Evolutionary conservation across 2,329 filamentous ascomycete genomes (phyloP).

Genomic region (Pyrenochaeta sp.): DNA sequence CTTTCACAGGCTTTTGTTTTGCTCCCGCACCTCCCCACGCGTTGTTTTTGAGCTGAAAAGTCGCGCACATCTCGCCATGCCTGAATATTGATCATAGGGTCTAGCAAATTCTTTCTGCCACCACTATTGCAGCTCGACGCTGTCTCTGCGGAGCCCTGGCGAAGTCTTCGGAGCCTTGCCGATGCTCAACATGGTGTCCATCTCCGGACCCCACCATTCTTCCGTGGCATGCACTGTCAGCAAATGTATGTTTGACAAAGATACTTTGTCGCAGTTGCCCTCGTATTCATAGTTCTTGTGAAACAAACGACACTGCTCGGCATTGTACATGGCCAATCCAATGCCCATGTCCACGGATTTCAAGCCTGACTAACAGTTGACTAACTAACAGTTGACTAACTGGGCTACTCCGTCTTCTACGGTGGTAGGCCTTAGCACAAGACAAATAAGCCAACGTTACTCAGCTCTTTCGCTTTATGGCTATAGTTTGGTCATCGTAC

Average conservation of each 20-base stretch:
- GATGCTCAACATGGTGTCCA: background rate
- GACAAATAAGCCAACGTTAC: constrained; percentile 16
- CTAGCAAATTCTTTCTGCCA: background rate
- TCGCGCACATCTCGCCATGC: background rate
- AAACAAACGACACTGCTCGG: background rate
- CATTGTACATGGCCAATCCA: constrained; percentile 3
- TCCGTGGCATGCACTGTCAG: constrained; percentile 36
- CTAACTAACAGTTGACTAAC: background rate
- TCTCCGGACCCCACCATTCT: background rate
- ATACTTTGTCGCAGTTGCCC: background rate
- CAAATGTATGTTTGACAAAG: constrained; percentile 35
- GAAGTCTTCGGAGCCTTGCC: background rate
- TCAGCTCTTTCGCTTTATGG: constrained; percentile 17
- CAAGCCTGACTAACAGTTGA: constrained; percentile 6
- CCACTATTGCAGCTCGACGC: background rate
- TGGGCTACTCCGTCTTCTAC: too few species aligned
- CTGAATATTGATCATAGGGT: background rate
- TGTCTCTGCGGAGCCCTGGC: too few species aligned
- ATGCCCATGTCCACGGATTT: background rate
- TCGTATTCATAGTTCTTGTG: constrained; percentile 1
- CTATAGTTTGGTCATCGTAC: background rate
- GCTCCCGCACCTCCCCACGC: constrained; percentile 11
- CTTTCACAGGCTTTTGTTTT: constrained; percentile 8
- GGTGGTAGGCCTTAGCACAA: background rate
- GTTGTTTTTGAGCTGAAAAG: background rate